These are phyloP conservation scores for Apostasia shenzhenica DNA, from an alignment of 106 monocot genomes.

Conservation along the genomic window DNA sequence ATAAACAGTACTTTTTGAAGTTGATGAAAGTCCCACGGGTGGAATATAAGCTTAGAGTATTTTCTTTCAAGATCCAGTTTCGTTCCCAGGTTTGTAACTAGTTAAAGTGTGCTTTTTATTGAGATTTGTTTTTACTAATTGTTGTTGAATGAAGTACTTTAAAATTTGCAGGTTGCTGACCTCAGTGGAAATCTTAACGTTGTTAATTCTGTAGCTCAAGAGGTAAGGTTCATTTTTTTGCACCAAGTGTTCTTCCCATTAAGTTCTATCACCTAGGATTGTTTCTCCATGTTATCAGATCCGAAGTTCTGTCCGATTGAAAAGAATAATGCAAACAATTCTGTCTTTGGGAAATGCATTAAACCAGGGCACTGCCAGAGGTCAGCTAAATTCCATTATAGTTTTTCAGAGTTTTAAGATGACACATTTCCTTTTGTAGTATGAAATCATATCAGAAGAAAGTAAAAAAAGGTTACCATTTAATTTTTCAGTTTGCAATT, in stretches of 20 bases:
- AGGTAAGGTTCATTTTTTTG: slow-evolving; percentile 27
- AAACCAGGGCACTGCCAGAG: slow-evolving; percentile 94
- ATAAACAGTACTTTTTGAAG: slow-evolving; percentile 74
- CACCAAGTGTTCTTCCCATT: not conserved
- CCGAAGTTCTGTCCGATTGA: slow-evolving; percentile 75
- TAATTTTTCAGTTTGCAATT: not conserved
- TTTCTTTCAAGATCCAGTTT: slow-evolving; percentile 95
- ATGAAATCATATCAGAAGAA: not conserved
- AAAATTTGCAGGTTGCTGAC: slow-evolving; percentile 53
- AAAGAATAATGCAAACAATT: slow-evolving; percentile 98
- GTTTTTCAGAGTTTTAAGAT: not conserved
- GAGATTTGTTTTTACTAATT: not conserved
- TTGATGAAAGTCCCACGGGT: slow-evolving; percentile 94
- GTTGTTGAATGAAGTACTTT: no score
- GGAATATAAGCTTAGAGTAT: slow-evolving; percentile 88
- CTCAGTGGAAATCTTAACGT: slow-evolving; percentile 59
- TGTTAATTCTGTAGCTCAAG: slow-evolving; percentile 69
- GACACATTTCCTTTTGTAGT: not conserved
- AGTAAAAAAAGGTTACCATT: not conserved
- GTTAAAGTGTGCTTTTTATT: not conserved
- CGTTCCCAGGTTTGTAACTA: slow-evolving; percentile 42
- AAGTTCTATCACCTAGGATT: not conserved
- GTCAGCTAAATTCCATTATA: slow-evolving; percentile 25
- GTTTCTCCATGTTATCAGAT: slow-evolving; percentile 33
- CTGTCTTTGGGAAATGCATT: slow-evolving; percentile 94